phyloP scores from a whole-genome alignment of 169 alveolate species.

The Babesia divergens region DNA sequence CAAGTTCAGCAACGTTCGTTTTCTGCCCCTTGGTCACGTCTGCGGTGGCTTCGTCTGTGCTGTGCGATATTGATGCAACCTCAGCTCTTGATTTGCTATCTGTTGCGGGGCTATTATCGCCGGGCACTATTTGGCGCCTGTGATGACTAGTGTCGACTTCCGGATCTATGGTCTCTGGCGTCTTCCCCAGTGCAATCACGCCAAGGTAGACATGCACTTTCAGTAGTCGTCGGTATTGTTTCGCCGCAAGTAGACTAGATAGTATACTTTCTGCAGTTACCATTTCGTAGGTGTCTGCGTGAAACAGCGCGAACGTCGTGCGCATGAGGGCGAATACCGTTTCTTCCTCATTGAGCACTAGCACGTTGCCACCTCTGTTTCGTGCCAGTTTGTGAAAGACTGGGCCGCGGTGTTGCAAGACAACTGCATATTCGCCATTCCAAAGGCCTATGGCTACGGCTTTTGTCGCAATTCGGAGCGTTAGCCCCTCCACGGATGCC shows the following conservation, averaged over 20 bases:
- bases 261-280: neutral
- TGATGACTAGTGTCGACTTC: neutral
- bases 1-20: neutral
- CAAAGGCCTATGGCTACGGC: neutral
- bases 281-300: neutral
- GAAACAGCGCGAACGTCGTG: neutral
- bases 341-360: neutral
- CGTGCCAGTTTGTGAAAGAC: neutral
- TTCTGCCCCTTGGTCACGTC: neutral
- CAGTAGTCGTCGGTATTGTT: neutral
- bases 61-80: neutral
- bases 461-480: neutral
- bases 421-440: neutral
- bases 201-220: slow-evolving; percentile 6
- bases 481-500: neutral
- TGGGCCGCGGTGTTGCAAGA: neutral
- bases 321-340: slow-evolving; percentile 9
- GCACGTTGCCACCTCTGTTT: neutral
- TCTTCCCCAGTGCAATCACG: neutral
- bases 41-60: neutral
- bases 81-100: neutral
- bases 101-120: neutral
- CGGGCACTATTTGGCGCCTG: neutral
- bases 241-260: neutral
- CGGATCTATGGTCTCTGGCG: neutral